Evolutionary conservation across 306 rosid genomes (phyloP), one percentile per base, ranked within the genome.

Genomic region (Vigna unguiculata): DNA sequence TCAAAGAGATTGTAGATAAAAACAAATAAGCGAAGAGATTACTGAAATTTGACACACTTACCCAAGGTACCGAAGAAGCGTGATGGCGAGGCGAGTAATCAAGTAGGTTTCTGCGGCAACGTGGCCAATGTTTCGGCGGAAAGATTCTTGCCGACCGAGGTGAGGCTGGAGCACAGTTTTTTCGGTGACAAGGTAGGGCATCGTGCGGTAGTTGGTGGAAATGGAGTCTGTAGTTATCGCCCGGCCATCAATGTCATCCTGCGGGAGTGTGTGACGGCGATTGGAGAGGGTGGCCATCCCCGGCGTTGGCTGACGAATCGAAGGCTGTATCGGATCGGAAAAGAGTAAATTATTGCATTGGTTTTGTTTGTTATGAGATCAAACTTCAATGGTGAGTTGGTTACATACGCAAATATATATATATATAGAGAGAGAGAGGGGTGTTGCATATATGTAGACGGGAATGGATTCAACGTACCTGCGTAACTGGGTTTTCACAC

Each of bases 41-140:
- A 10, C 1, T 21, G 30, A 55, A 55, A 20, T 30, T 28, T 4
- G 48, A 30, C 46, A 2, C 5, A 24, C 28, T 58, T 77, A 91
- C 98, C 98, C 98, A 81, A 94, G 93, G 80, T 83, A 94, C 24
- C 61, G 90, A 49, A 94, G 96, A 60, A 94, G 98, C 61, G 88
- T 91, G 88, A 94, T 82, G 77, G 85, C 59, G 75, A 94, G 88
- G 2, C 88, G 78, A 78, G 95, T 90, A 52, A 94, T n/a, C 79
- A 94, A 60, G 86, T 86, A 85, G 4, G 97, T 90, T 78, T 91
- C 97, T 1, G 92, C 78, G 12, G 98, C 98, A 5, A 93, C 92
- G 68, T 85, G 96, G 19, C 83, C 85, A 21, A 91, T 61, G 24
- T 74, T 71, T 17, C 52, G 34, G 2, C 32, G 75, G 19, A 72